Conservation (phyloP, 2,329 filamentous ascomycete species). For the Leptographium galeiforme region DNA sequence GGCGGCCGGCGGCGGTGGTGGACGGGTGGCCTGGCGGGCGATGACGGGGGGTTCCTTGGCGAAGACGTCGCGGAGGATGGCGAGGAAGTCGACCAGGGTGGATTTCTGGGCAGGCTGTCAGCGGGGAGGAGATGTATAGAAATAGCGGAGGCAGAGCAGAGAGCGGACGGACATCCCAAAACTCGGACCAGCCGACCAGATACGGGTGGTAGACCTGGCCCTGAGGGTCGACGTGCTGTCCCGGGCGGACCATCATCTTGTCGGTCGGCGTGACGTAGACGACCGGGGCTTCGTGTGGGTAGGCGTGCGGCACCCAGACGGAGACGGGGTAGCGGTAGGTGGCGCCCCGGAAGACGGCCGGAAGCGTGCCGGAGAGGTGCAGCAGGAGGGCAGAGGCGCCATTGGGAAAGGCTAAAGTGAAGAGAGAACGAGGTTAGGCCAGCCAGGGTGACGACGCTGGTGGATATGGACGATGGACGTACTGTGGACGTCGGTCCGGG, state of each 20-base stretch:
- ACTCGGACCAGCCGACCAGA: constrained; percentile 74
- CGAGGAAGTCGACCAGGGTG: constrained; percentile 68
- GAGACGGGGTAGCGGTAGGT: constrained; percentile 85
- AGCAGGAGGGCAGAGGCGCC: constrained; percentile 77
- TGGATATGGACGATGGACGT: constrained; percentile 18
- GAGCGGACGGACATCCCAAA: constrained; percentile 64
- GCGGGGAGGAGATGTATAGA: too few relatives aligned
- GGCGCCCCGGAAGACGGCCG: constrained; percentile 79
- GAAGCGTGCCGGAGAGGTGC: constrained; percentile 74
- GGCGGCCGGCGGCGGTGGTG: constrained; percentile 16
- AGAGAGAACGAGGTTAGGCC: constrained; percentile 6
- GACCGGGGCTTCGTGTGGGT: constrained; percentile 74
- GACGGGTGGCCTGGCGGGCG: constrained; percentile 44
- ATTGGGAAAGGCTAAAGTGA: constrained; percentile 63
- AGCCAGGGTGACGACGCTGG: too few relatives aligned
- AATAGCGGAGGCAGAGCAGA: not conserved
- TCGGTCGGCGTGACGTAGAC: constrained; percentile 80
- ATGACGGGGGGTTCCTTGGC: constrained; percentile 89
- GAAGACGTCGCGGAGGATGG: constrained; percentile 74
- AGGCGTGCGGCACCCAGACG: constrained; percentile 85
- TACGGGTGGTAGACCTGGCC: constrained; percentile 94
- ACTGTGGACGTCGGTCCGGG: constrained; percentile 94
- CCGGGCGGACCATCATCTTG: constrained; percentile 78
- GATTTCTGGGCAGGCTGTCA: constrained; percentile 48
- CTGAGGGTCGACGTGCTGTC: constrained; percentile 89